Conservation (phyloP, 2,329 filamentous ascomycete species). For the Phymatotrichopsis omnivora region DNA sequence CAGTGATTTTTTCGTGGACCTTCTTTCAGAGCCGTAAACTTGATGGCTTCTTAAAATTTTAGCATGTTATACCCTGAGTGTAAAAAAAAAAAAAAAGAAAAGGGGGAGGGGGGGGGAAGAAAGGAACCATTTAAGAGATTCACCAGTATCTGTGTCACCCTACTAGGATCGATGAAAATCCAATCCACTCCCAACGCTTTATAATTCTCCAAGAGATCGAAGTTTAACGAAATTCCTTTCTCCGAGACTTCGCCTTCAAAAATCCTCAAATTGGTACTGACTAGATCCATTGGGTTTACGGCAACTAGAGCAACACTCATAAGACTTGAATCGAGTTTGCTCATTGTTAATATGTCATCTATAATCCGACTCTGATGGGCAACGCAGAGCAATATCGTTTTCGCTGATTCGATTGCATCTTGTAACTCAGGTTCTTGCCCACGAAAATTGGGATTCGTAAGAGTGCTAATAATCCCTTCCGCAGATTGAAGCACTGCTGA, state of each 20-base stretch:
- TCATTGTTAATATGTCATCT: conserved; percentile 56
- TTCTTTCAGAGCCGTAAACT: conserved; percentile 40
- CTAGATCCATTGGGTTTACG: conserved; percentile 56
- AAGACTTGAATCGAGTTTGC: conserved; percentile 60
- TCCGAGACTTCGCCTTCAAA: conserved; percentile 65
- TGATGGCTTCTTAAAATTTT: conserved; percentile 37
- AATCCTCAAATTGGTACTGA: conserved; percentile 63
- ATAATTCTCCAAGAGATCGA: conserved; percentile 59
- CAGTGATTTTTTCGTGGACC: conserved; percentile 24
- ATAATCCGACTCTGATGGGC: conserved; percentile 67
- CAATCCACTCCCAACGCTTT: conserved; percentile 55
- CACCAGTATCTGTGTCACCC: conserved; percentile 64
- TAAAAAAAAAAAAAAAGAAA: no score
- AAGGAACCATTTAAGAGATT: conserved; percentile 47
- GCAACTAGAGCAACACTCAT: conserved; percentile 60
- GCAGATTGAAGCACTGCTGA: conserved; percentile 66
- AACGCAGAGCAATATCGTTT: conserved; percentile 69
- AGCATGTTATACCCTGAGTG: no score
- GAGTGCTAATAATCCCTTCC: conserved; percentile 50
- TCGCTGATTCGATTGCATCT: conserved; percentile 59
- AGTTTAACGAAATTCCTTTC: conserved; percentile 61
- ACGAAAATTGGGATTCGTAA: conserved; percentile 21
- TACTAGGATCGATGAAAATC: conserved; percentile 65
- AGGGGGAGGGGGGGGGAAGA: no score
- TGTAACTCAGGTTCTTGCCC: conserved; percentile 25